Base-by-base conservation (phyloP, 2,329 filamentous ascomycete species). In the Sphaerulina musiva region DNA sequence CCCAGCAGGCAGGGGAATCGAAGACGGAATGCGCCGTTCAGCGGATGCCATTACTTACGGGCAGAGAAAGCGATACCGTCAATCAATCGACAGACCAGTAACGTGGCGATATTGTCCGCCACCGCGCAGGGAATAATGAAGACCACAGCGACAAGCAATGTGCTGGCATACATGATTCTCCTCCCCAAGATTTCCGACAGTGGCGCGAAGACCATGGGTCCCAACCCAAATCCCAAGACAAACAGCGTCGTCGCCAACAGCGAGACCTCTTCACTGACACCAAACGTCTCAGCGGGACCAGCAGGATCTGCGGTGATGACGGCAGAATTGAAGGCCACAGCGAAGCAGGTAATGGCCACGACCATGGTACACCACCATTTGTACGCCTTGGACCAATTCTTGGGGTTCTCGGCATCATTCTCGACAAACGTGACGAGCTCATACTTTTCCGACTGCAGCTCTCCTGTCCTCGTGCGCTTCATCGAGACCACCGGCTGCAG, bases 271-370 rank as follows among this genome's bases (percentile, higher is more conserved):
- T 83, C 75, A 32, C 83, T 86, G 51, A 90, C 82, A 51, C 78
- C 52, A 60, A 95, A 90, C 48, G 81, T 76, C 12, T 81, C 65
- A 1, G 75, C 69, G 0, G 89, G 82, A 1, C 84, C 86, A 2
- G 67, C 73, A 3, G 95, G 75, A 66, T 90, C 86, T 9, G 89
- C 82, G 0, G 89, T 95, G 66, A 95, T 84, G 60, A 95, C 84
- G 48, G 83, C 82, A 46, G 84, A 89, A 62, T 76, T 73, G 61
- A 76, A 73, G 1, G 74, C 74, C 3, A 76, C 72, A 3, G 71
- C 71, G 54, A 77, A 76, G 60, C 74, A 76, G 1, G 74, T 75
- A 0, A 74, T 32, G 0, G 89, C 86, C 0, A 95, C 88, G 12
- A 89, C 82, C 85, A 95, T 89, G 23, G 89, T 95, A 43, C 65